These are phyloP conservation scores for Tardiomyces digboiensis DNA, from an alignment of 1,139 yeast species.

Conservation along the genomic window DNA sequence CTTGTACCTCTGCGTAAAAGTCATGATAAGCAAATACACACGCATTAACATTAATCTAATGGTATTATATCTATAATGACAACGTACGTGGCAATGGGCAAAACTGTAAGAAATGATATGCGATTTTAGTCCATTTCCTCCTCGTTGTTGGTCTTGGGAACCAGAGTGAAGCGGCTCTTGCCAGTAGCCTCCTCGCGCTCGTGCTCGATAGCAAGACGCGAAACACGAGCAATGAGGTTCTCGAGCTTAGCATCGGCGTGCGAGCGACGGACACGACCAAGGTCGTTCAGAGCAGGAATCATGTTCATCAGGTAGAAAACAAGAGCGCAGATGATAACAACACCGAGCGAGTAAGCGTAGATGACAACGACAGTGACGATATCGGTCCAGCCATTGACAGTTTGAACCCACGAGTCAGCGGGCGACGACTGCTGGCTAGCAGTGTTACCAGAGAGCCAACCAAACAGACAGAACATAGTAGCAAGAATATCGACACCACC, in stretches of 20 bases:
- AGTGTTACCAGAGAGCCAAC: constrained; percentile 73
- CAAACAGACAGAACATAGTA: constrained; percentile 74
- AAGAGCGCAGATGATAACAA: constrained; percentile 94
- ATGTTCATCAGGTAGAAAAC: constrained; percentile 71
- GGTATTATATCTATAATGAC: constrained; percentile 1
- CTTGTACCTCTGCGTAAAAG: too few relatives aligned
- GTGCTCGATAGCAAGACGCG: constrained; percentile 30
- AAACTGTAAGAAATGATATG: not conserved
- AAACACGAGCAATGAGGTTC: constrained; percentile 28
- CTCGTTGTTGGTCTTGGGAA: constrained; percentile 24
- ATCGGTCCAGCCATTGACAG: constrained; percentile 84
- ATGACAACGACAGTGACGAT: constrained; percentile 88
- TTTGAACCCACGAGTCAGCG: constrained; percentile 22
- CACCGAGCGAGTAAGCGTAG: constrained; percentile 95
- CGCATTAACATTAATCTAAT: not conserved
- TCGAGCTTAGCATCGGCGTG: constrained; percentile 24
- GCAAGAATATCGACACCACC: constrained; percentile 59
- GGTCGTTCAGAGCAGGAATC: constrained; percentile 22
- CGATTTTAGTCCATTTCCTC: constrained; percentile 25
- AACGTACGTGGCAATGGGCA: not conserved
- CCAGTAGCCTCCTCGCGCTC: constrained; percentile 24
- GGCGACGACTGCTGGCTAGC: constrained; percentile 23
- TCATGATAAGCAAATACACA: not conserved
- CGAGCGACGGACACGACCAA: constrained; percentile 25
- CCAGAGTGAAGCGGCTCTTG: constrained; percentile 23